Base-by-base conservation (phyloP, 2,329 filamentous ascomycete genomes). In the Exophiala spinifera region DNA sequence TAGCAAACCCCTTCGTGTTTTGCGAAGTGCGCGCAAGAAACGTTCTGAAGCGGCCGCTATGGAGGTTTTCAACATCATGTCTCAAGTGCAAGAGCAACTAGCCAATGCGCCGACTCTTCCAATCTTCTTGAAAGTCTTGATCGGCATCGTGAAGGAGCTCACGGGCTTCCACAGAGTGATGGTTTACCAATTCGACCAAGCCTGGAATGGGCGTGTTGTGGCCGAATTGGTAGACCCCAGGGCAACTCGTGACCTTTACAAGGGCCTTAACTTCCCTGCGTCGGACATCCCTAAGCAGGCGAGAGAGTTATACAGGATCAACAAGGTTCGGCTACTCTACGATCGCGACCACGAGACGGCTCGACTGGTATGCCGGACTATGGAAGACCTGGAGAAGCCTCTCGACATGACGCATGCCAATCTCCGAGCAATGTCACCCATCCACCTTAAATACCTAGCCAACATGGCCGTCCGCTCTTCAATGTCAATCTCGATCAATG, bases 391-490 rank as follows among this genome's bases (percentile, higher is more conserved):
- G 7, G 85, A 90, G 46, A 76, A 70, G 0, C 89, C 91, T 0
- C 70, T 96, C 3, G 89, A 96, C 67, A 84, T 96, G 69, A 94
- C 88, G 1, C 87, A 94, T 64, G 81, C 87, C 0, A 94, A 95
- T 66, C 79, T 95, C 1, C 83, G 91, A 50, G 90, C 91, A 59
- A 95, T 95, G 83, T 95, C 89, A 1, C 90, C 91, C 0, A 91
- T 95, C 39, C 89, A 94, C 66, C 70, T 95, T 51, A 95, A 95
- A 66, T 96, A 95, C 63, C 76, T 96, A 2, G 80, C 75, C 4
- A 91, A 96, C 66, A 96, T 96, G 91, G 86, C 85, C 6, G 90
- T 95, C 0, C 84, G 90, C n/a, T 89, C 89, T 0, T 95, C 89
- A 60, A 96, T 96, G 90, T 95, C 90, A 0, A 91, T 96, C 57